These are phyloP conservation scores for Butyriboletus loyo DNA, from an alignment of 768 basidiomycete genomes.

Conservation along the genomic window DNA sequence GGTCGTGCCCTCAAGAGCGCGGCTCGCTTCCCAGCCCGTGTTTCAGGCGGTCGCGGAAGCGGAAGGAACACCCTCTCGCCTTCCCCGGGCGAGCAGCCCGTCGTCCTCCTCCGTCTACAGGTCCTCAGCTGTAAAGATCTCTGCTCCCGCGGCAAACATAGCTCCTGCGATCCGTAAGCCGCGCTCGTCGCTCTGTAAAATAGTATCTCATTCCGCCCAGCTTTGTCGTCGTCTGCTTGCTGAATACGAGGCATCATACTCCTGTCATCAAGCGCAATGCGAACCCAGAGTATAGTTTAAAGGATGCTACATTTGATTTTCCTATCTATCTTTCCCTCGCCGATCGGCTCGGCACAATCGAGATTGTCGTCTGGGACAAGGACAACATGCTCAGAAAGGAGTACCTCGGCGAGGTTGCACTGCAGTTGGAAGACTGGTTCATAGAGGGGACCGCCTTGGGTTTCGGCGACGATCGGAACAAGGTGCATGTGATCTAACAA, in stretches of 20 bases:
- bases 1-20: slow-evolving; percentile 60
- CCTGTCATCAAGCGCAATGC: slow-evolving; percentile 70
- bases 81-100: slow-evolving; percentile 57
- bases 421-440: slow-evolving; percentile 86
- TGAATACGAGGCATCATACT: slow-evolving; percentile 62
- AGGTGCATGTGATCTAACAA: slow-evolving; percentile 43
- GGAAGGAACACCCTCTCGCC: slow-evolving; percentile 41
- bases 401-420: slow-evolving; percentile 84
- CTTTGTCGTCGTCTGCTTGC: slow-evolving; percentile 65
- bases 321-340: slow-evolving; percentile 77
- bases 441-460: slow-evolving; percentile 36
- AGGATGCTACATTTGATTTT: slow-evolving; percentile 86
- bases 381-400: slow-evolving; percentile 82
- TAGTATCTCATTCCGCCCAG: slow-evolving; percentile 32
- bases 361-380: slow-evolving; percentile 92
- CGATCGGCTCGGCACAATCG: slow-evolving; percentile 68
- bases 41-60: slow-evolving; percentile 39
- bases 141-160: slow-evolving; percentile 60
- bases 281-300: slow-evolving; percentile 62
- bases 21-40: slow-evolving; percentile 50
- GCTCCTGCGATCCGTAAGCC: slow-evolving; percentile 76
- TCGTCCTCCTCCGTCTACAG: slow-evolving; percentile 66
- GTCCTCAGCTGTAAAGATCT: slow-evolving; percentile 63
- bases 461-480: slow-evolving; percentile 65
- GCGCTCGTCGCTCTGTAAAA: neutral